phyloP scores from a whole-genome alignment of 345 rosid genomes.

The Euphorbia peplus region DNA sequence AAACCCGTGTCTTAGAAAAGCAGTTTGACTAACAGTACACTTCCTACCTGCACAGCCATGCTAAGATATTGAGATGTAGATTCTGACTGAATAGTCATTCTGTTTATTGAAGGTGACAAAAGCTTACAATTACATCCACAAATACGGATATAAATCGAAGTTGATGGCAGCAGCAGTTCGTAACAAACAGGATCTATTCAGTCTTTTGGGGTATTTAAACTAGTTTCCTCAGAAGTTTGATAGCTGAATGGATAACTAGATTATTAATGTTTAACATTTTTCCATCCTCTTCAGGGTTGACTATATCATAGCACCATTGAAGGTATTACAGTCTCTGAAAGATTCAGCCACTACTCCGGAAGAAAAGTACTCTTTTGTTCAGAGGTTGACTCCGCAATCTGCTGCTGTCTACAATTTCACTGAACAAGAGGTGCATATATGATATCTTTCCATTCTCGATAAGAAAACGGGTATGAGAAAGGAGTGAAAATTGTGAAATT shows the following conservation, averaged over 20 bases:
- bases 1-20: too few species aligned
- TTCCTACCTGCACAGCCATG: neutral
- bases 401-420: conserved; percentile 71
- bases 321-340: conserved; percentile 83
- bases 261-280: conserved; percentile 13
- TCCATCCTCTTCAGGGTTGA: conserved; percentile 60
- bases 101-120: conserved; percentile 46
- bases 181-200: conserved; percentile 92
- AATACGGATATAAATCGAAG: conserved; percentile 86
- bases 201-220: conserved; percentile 68
- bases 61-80: neutral
- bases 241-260: conserved; percentile 8
- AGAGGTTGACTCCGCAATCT: conserved; percentile 62
- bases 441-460: conserved; percentile 7
- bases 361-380: conserved; percentile 74
- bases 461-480: too few species aligned
- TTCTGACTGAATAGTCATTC: neutral
- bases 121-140: conserved; percentile 88
- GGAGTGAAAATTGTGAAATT: too few species aligned
- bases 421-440: conserved; percentile 70
- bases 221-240: neutral
- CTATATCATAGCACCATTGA: conserved; percentile 86
- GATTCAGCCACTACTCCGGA: conserved; percentile 61
- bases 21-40: too few species aligned
- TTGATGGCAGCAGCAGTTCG: conserved; percentile 98